These are phyloP conservation scores for Ustilago nuda DNA, from an alignment of 1,284 basidiomycete species.

Conservation along the genomic window DNA sequence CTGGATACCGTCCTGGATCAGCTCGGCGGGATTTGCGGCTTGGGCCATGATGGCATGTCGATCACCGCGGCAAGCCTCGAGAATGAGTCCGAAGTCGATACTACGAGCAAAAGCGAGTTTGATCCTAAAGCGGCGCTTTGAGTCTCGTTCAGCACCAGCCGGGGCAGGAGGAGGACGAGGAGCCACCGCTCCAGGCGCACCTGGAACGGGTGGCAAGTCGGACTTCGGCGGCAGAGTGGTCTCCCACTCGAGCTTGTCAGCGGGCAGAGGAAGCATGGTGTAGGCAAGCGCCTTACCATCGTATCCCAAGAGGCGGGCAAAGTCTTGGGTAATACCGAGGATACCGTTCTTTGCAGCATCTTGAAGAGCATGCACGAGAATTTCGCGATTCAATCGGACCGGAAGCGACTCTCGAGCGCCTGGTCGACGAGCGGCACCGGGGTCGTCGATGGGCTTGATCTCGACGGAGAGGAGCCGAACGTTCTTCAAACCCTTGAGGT, in stretches of 20 bases:
- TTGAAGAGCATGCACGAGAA: conserved; percentile 23
- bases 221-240: conserved; percentile 36
- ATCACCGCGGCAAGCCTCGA: conserved; percentile 40
- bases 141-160: neutral
- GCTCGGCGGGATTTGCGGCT: conserved; percentile 36
- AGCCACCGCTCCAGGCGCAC: conserved; percentile 19
- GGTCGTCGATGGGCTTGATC: conserved; percentile 34
- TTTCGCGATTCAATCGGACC: conserved; percentile 15
- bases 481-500: neutral
- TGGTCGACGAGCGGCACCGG: neutral
- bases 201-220: conserved; percentile 20
- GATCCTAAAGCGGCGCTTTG: conserved; percentile 37
- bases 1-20: conserved; percentile 37
- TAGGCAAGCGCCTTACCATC: conserved; percentile 48
- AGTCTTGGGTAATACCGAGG: conserved; percentile 32
- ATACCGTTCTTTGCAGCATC: conserved; percentile 5
- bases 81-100: conserved; percentile 35
- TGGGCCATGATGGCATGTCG: conserved; percentile 37
- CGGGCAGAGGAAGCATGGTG: conserved; percentile 12
- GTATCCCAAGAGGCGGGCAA: conserved; percentile 27
- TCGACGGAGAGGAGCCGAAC: conserved; percentile 46
- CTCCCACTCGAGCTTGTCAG: conserved; percentile 27
- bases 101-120: conserved; percentile 31
- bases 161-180: conserved; percentile 15
- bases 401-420: conserved; percentile 22